These are phyloP conservation scores for Exobasidium cylindrosporum DNA, from an alignment of 1,284 basidiomycete genomes.

Conservation along the genomic window DNA sequence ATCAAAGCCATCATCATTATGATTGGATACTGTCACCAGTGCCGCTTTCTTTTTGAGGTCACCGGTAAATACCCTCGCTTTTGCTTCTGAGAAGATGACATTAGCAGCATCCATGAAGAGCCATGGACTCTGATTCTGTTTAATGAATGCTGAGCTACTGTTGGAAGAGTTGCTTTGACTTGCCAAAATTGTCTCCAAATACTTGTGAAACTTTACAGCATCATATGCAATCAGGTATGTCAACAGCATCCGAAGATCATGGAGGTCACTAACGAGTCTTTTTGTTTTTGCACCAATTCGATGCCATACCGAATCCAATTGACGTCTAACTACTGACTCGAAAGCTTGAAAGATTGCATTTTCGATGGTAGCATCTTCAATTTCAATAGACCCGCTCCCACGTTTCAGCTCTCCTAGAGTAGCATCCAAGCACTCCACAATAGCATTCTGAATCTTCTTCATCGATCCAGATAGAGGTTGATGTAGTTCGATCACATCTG, in stretches of 20 bases:
- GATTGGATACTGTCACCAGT: background rate
- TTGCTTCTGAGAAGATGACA: slow-evolving; percentile 78
- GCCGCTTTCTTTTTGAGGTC: slow-evolving; percentile 36
- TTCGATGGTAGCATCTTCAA: slow-evolving; percentile 89
- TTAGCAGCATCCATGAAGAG: slow-evolving; percentile 85
- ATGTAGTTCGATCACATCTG: slow-evolving; percentile 88
- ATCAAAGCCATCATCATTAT: slow-evolving; percentile 19
- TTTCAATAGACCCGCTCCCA: slow-evolving; percentile 80
- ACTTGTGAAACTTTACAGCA: slow-evolving; percentile 82
- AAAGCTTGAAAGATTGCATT: slow-evolving; percentile 94
- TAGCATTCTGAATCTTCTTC: slow-evolving; percentile 84
- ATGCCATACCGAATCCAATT: slow-evolving; percentile 93
- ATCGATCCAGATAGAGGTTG: slow-evolving; percentile 82
- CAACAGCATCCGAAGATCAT: slow-evolving; percentile 77
- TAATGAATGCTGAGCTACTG: slow-evolving; percentile 19
- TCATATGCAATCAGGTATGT: slow-evolving; percentile 89
- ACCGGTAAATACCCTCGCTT: slow-evolving; percentile 71
- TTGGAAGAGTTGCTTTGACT: slow-evolving; percentile 62
- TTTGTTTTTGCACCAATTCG: slow-evolving; percentile 88
- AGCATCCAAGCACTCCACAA: slow-evolving; percentile 89
- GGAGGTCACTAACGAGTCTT: slow-evolving; percentile 83
- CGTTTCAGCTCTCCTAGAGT: slow-evolving; percentile 88
- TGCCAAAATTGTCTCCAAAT: slow-evolving; percentile 83
- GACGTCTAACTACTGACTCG: slow-evolving; percentile 80
- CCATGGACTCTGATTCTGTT: slow-evolving; percentile 73